Evolutionary conservation across 2,329 filamentous ascomycete genomes (phyloP).

Genomic region (Aspergillus sp.): DNA sequence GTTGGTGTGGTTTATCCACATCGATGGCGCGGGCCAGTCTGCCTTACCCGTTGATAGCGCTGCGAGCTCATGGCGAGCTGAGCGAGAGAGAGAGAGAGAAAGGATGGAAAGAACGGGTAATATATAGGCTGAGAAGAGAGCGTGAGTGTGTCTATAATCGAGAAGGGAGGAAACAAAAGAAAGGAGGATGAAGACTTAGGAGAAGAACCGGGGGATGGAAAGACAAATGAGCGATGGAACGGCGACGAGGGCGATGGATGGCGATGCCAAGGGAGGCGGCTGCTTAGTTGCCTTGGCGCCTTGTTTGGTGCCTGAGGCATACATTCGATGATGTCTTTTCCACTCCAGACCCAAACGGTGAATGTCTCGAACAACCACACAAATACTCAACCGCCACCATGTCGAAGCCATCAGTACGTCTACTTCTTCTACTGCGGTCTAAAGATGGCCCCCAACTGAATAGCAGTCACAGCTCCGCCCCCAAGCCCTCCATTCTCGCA

Average conservation of each 20-base stretch:
- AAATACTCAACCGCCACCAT: conserved; percentile 8
- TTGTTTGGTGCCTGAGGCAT: conserved; percentile 6
- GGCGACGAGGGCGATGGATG: background rate
- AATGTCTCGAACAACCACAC: background rate
- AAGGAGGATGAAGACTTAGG: background rate
- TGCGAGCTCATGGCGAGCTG: conserved; percentile 43
- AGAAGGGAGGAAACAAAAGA: background rate
- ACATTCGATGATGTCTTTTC: background rate
- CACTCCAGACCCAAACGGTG: background rate
- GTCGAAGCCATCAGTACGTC: conserved; percentile 22
- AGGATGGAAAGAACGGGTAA: no score
- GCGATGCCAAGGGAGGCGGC: background rate
- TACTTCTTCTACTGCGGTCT: no score
- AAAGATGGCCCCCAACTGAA: no score
- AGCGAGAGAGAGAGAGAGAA: conserved; percentile 14
- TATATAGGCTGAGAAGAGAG: background rate
- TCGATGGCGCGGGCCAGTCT: conserved; percentile 13
- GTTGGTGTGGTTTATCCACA: conserved; percentile 6
- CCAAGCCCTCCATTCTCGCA: conserved; percentile 26
- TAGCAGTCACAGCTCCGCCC: conserved; percentile 3
- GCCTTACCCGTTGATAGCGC: conserved; percentile 41
- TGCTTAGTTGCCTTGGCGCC: conserved; percentile 5
- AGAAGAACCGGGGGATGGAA: background rate
- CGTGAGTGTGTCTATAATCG: background rate
- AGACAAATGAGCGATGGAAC: background rate